Base-by-base conservation (phyloP, 2,329 filamentous ascomycete genomes). In the Dothiorella sarmentorum region DNA sequence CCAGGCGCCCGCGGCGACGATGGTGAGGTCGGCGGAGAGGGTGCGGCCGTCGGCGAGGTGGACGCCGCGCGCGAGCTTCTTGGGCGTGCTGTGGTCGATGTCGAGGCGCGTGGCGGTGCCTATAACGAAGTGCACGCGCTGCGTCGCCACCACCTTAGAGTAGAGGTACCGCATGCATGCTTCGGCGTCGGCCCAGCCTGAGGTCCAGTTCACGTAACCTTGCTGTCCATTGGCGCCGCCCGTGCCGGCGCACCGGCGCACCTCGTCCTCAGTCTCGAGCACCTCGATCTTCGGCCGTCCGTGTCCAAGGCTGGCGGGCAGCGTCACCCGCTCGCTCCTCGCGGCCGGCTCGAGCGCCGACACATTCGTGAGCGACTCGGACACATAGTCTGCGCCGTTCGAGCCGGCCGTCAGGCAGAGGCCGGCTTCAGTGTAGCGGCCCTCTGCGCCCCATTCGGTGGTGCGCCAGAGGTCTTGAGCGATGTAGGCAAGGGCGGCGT, bases 1-100 rank as follows among this genome's bases (percentile, higher is more conserved):
- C 92, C 93, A 97, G 4, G 93, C 91, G 15, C 93, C 93, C 0
- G 91, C 86, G 0, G 93, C 91, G 2, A 96, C 80, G 58, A 97
- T 79, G 31, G 89, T 86, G 7, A 96, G 79, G 60, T 90, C 88
- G 2, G 88, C 89, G 3, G 73, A 75, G 6, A 90, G 63, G 9
- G 69, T 75, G 6, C 71, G 71, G 1, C 79, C 80, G 61, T 82
- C 74, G 2, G 67, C 66, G 10, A 89, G 73, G n/a, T 74, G 78
- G 20, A 78, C 88, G 31, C 89, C 89, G 0, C 79, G 77, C n/a
- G 84, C 75, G 24, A 64, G 64, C 45, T 65, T 68, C 26, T 64
- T 67, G 49, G 58, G 17, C 3, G 33, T 13, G 33, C n/a, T 7
- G 33, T 69, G 64, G 58, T 70, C 62, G 66, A 77, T 78, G 35